Conservation (phyloP, 1,284 basidiomycete genomes). For the Cryptococcus floricola region DNA sequence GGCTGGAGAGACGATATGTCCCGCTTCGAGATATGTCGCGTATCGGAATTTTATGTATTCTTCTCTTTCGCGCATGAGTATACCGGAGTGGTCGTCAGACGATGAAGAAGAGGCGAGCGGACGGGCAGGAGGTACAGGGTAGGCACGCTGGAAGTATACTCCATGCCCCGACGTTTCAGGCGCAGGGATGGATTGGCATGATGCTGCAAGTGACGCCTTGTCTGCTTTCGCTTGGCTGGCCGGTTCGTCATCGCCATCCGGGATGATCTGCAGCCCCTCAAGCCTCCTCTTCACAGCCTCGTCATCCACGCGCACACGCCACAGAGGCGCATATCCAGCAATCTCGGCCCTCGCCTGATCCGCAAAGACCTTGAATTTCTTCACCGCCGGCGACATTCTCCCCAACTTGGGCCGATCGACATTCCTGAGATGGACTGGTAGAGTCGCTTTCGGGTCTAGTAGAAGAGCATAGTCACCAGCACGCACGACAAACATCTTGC, state of each 20-base stretch:
- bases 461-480: not conserved
- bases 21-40: slow-evolving; percentile 9
- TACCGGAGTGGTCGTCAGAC: slow-evolving; percentile 20
- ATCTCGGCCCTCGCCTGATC: slow-evolving; percentile 3
- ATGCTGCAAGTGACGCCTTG: not conserved
- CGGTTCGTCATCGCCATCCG: no score
- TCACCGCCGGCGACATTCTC: not conserved
- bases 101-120: not conserved
- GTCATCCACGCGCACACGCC: not conserved
- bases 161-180: not conserved
- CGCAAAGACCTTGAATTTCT: slow-evolving; percentile 3
- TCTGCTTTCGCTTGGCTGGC: no score
- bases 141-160: not conserved
- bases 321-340: slow-evolving; percentile 1
- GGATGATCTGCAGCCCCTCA: no score
- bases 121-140: not conserved
- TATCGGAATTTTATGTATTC: slow-evolving; percentile 23
- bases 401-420: not conserved
- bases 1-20: slow-evolving; percentile 6
- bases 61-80: slow-evolving; percentile 30
- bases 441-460: not conserved
- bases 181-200: not conserved
- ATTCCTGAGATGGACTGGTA: not conserved
- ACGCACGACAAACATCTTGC: slow-evolving; percentile 22
- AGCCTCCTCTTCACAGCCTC: no score